Evolutionary conservation across 257 asterid species (phyloP).

Genomic region (Datura wrightii): DNA sequence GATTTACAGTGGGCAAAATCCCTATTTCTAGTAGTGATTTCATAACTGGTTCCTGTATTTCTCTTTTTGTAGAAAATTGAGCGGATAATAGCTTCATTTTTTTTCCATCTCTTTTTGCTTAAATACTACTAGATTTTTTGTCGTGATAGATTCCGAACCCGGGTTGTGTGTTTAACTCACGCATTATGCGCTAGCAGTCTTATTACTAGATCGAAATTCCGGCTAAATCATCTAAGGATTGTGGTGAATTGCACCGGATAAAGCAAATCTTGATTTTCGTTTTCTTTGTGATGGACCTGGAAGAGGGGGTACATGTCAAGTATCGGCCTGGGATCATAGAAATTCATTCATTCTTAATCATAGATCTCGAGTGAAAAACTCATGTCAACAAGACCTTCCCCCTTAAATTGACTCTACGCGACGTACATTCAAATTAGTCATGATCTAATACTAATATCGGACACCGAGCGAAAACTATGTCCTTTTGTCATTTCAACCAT

Average conservation of each 20-base stretch:
- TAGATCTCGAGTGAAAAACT: neutral
- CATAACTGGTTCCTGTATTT: neutral
- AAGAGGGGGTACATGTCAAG: too few relatives aligned
- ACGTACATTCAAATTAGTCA: neutral
- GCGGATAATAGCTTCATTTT: neutral
- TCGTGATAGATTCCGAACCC: fast-evolving
- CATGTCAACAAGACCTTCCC: neutral
- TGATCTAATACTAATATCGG: neutral
- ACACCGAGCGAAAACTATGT: neutral
- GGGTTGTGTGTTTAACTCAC: fast-evolving
- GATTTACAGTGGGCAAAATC: too few relatives aligned
- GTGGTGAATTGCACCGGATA: too few relatives aligned
- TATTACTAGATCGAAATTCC: neutral
- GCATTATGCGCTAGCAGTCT: neutral
- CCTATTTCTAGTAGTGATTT: neutral
- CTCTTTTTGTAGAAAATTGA: neutral
- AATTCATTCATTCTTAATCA: fast-evolving
- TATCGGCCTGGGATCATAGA: too few relatives aligned
- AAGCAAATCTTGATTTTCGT: too few relatives aligned
- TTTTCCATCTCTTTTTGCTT: neutral
- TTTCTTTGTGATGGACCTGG: too few relatives aligned
- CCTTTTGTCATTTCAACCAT: neutral
- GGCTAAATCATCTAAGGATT: neutral
- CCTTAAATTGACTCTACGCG: neutral
- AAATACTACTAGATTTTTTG: neutral